Evolutionary conservation across 2,329 filamentous ascomycete genomes (phyloP), one percentile per base, ranked within the genome.

Genomic region (Diaporthe velutina): DNA sequence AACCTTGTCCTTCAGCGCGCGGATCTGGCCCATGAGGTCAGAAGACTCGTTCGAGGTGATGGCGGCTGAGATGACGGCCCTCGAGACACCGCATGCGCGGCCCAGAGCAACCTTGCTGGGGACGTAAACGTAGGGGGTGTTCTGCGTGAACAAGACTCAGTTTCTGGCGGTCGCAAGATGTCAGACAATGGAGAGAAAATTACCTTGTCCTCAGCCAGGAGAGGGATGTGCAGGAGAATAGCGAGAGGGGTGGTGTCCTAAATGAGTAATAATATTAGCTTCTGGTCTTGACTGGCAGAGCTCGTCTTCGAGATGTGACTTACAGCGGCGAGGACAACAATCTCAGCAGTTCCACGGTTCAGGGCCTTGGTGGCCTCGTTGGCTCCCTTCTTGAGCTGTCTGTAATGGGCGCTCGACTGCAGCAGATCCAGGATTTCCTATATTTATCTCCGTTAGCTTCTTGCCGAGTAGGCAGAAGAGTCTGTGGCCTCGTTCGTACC

Each of bases 31-130:
- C 85, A 93, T 94, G 76, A 98, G 89, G 85, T 98, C 96, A 81
- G 91, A 94, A 52, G 93, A 93, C 86, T 98, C 95, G 90, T 98
- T 98, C 85, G 93, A 95, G 79, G 95, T 98, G 86, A 98, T 98
- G 81, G 90, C 93, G 77, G 92, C 93, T 54, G 95, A 93, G 80
- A 98, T 98, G 76, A 98, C 96, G 73, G 95, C 90, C 75, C 96
- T 91, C 82, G 90, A 93, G 77, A 98, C 96, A 89, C 96, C 96
- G 83, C 94, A 97, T 66, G 96, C 96, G 79, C 96, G 91, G 80
- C 95, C 95, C 66, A 98, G 92, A 72, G 95, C 94, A 81, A 95
- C 93, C 91, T 98, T 94, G 85, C 90, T 90, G 78, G 92, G 92
- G 58, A 94, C 89, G 79, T 89, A 94, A 81, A 95, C 90, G 85